Percentiles rank a stretch among this genome's conserved stretches.
phyloP scores from a whole-genome alignment of 2,329 filamentous ascomycete species.

The Exutisphaerella laricina region DNA sequence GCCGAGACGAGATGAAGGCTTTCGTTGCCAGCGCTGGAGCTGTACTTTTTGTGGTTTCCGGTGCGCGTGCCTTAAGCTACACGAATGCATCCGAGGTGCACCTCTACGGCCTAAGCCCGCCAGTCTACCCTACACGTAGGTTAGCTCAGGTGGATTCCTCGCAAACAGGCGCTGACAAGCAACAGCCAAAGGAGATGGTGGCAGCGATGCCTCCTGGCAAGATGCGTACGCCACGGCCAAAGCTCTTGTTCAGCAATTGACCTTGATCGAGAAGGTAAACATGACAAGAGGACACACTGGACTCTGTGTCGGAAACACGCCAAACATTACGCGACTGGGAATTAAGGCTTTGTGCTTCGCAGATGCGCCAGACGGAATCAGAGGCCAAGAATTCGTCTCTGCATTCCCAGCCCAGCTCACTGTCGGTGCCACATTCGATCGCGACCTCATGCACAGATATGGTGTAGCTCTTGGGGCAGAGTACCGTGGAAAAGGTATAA shows the following conservation, averaged over 20 bases:
- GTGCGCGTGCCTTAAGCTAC: constrained; percentile 11
- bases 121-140: constrained; percentile 30
- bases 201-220: constrained; percentile 24
- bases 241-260: constrained; percentile 31
- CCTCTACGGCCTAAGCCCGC: constrained; percentile 21
- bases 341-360: constrained; percentile 51
- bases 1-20: constrained; percentile 13
- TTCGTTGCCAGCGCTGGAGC: constrained; percentile 10
- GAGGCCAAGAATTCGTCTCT: constrained; percentile 67
- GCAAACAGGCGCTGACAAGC: background rate
- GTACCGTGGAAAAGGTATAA: constrained; percentile 29
- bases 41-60: constrained; percentile 13
- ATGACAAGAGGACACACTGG: constrained; percentile 31
- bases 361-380: constrained; percentile 50
- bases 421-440: constrained; percentile 48
- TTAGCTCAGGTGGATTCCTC: no score
- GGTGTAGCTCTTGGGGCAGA: constrained; percentile 48
- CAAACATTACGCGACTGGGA: constrained; percentile 62
- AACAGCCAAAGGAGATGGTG: constrained; percentile 22
- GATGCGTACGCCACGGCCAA: constrained; percentile 31
- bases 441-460: constrained; percentile 48
- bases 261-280: constrained; percentile 33
- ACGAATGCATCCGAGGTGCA: constrained; percentile 19
- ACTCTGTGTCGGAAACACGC: constrained; percentile 67
- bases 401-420: constrained; percentile 75